A percentile compares a stretch with the other conserved stretches of the same genome.
phyloP scores from a whole-genome alignment of 345 rosid genomes.

The Citrus trifoliata region DNA sequence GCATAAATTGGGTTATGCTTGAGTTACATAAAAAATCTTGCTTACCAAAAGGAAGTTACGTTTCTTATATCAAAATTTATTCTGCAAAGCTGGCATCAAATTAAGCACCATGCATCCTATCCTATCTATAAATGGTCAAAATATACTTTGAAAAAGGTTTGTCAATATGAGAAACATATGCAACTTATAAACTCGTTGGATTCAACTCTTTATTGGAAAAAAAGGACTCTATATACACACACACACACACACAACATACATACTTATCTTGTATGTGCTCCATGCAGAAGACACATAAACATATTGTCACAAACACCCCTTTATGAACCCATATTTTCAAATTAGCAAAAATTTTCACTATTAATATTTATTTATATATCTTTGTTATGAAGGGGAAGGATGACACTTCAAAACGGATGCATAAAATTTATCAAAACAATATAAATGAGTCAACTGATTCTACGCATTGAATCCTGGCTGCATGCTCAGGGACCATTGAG shows the following conservation, averaged over 20 bases:
- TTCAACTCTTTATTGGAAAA: too few species aligned
- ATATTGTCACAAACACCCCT: fast-evolving
- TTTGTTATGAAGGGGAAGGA: background rate
- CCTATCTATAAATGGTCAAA: too few species aligned
- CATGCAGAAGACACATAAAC: too few species aligned
- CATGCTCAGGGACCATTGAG: background rate
- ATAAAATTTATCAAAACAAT: background rate
- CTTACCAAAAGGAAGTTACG: background rate
- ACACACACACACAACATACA: fast-evolving
- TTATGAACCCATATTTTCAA: too few species aligned
- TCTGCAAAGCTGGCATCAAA: too few species aligned
- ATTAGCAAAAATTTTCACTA: too few species aligned
- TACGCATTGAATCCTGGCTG: constrained; percentile 1
- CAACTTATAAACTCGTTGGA: too few species aligned
- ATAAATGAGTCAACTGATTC: background rate
- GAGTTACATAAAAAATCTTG: background rate
- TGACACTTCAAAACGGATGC: background rate
- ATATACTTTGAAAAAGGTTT: too few species aligned
- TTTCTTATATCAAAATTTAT: background rate
- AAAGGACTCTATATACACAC: fast-evolving
- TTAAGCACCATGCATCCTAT: too few species aligned
- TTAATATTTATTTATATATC: background rate
- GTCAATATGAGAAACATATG: too few species aligned
- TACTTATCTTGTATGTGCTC: too few species aligned
- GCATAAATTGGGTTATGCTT: background rate